These are phyloP conservation scores for Melastoma candidum DNA, from an alignment of 441 rosid genomes.

Conservation along the genomic window DNA sequence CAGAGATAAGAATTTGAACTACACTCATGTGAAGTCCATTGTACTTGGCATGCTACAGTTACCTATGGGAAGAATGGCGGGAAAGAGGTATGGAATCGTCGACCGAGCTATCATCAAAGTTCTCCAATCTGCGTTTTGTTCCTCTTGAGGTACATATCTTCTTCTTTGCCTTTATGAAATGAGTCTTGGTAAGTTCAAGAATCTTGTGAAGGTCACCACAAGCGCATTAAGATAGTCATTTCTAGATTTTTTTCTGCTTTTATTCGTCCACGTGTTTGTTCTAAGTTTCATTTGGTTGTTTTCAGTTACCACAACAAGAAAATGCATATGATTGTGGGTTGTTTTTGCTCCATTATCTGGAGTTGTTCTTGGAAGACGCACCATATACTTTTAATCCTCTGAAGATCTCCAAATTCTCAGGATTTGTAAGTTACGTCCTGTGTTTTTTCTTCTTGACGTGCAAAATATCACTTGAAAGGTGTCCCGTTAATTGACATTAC, in stretches of 20 bases:
- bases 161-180: constrained; percentile 4
- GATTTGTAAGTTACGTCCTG: constrained; percentile 42
- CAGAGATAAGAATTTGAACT: too few relatives aligned
- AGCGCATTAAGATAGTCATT: constrained; percentile 18
- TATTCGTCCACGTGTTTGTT: constrained; percentile 5
- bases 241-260: constrained; percentile 6
- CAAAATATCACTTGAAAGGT: not conserved
- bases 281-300: constrained; percentile 5
- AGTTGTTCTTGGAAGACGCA: constrained; percentile 56
- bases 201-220: not conserved
- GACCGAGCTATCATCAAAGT: constrained; percentile 43
- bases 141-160: constrained; percentile 44
- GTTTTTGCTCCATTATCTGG: constrained; percentile 62
- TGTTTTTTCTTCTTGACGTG: not conserved
- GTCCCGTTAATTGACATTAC: too few relatives aligned
- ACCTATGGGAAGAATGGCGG: constrained; percentile 63
- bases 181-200: not conserved
- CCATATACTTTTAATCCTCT: constrained; percentile 46
- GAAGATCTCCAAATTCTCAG: constrained; percentile 37
- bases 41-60: constrained; percentile 28
- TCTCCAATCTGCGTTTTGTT: constrained; percentile 57
- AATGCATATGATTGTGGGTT: constrained; percentile 63
- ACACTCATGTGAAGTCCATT: constrained; percentile 1
- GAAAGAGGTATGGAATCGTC: constrained; percentile 42
- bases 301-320: constrained; percentile 73